A percentile compares a stretch with the other conserved stretches of the same genome.
phyloP scores from a whole-genome alignment of 495 filamentous ascomycete species.

The Penicillium egyptiacum region DNA sequence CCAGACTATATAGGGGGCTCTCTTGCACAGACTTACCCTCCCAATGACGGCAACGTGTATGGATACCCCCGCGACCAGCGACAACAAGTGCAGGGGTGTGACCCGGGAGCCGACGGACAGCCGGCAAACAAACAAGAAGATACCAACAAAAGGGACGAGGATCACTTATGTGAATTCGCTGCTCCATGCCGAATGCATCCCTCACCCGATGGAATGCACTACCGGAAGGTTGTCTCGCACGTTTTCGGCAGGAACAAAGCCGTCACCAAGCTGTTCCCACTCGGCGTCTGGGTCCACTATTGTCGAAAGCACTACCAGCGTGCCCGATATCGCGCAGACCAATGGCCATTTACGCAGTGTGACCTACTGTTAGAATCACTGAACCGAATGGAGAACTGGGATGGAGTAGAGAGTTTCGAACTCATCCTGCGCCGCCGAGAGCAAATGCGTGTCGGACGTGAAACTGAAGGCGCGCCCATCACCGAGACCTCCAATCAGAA shows the following conservation, averaged over 20 bases:
- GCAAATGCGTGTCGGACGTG: constrained; percentile 10
- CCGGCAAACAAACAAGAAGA: neutral
- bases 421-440: constrained; percentile 31
- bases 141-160: neutral
- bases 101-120: neutral
- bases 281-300: constrained; percentile 63
- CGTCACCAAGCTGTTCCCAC: constrained; percentile 66
- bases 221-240: constrained; percentile 77
- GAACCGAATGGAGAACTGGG: constrained; percentile 59
- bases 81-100: neutral
- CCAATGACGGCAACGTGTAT: neutral
- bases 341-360: constrained; percentile 60
- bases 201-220: constrained; percentile 23
- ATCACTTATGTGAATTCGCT: constrained; percentile 23
- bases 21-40: neutral
- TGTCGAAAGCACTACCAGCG: constrained; percentile 90
- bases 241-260: constrained; percentile 88
- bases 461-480: constrained; percentile 22
- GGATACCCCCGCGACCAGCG: neutral
- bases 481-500: neutral
- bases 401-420: constrained; percentile 39
- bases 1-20: neutral
- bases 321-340: constrained; percentile 60
- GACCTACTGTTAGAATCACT: constrained; percentile 60
- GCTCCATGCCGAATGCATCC: constrained; percentile 20